phyloP scores from a whole-genome alignment of 805 yeast genomes.

The Wickerhamomyces chambardii region DNA sequence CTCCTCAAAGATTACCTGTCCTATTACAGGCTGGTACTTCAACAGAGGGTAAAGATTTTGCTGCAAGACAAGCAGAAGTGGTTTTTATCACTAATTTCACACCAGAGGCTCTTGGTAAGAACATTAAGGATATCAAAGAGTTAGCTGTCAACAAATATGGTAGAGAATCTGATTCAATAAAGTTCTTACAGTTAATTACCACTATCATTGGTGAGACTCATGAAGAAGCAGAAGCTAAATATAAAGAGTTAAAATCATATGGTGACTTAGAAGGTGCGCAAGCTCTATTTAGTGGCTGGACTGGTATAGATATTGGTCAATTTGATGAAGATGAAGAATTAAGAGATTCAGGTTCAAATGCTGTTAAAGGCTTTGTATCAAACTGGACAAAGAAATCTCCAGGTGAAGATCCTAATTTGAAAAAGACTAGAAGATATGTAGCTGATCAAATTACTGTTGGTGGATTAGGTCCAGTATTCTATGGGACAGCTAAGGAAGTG shows the following conservation, averaged over 20 bases:
- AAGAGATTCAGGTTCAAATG: conserved; percentile 20
- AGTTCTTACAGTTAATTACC: conserved; percentile 24
- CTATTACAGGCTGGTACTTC: conserved; percentile 32
- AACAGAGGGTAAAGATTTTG: conserved; percentile 25
- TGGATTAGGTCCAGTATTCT: conserved; percentile 18
- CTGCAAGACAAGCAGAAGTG: conserved; percentile 29
- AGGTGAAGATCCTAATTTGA: conserved; percentile 5
- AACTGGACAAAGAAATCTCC: conserved; percentile 20
- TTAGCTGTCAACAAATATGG: conserved; percentile 21
- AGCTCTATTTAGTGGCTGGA: conserved; percentile 31
- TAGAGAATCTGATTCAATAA: conserved; percentile 24
- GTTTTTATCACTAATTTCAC: conserved; percentile 24
- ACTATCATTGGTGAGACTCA: conserved; percentile 26
- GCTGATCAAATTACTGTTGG: conserved; percentile 17
- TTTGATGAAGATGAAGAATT: conserved; percentile 25
- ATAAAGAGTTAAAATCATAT: conserved; percentile 17
- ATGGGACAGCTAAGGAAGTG: conserved; percentile 28
- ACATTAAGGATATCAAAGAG: conserved; percentile 21
- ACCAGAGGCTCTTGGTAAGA: conserved; percentile 16
- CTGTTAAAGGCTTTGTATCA: conserved; percentile 19
- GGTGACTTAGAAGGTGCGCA: conserved; percentile 29
- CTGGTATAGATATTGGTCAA: conserved; percentile 27
- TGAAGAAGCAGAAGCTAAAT: conserved; percentile 27
- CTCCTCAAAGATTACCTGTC: conserved; percentile 31
- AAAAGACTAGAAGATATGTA: conserved; percentile 12